phyloP scores from a whole-genome alignment of 179 eudicot species.

The Beta macrorhiza region DNA sequence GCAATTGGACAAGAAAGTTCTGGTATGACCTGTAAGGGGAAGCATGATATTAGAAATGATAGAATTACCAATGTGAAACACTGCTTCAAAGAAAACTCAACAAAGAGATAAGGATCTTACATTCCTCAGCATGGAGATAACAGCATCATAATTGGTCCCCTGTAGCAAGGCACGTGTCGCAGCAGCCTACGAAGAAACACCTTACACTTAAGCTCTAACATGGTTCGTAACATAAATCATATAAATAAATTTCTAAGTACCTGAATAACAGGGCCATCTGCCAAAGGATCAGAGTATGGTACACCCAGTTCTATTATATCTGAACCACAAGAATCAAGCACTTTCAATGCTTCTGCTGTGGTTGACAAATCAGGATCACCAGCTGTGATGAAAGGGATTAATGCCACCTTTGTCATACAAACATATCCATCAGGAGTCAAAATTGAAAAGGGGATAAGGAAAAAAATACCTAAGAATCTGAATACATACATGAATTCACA shows the following conservation, averaged over 20 bases:
- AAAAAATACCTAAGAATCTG: background rate
- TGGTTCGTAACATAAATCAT: background rate
- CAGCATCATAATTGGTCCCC: slow-evolving; percentile 74
- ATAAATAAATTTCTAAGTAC: slow-evolving; percentile 31
- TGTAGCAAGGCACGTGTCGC: slow-evolving; percentile 77
- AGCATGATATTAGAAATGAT: slow-evolving; percentile 1
- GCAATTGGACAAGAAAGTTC: slow-evolving; percentile 87
- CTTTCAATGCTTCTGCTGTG: slow-evolving; percentile 87
- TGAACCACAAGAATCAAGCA: slow-evolving; percentile 83
- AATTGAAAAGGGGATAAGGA: background rate
- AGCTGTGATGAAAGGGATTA: slow-evolving; percentile 93
- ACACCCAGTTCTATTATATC: slow-evolving; percentile 91
- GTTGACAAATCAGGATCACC: slow-evolving; percentile 95
- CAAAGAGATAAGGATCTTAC: slow-evolving; percentile 37
- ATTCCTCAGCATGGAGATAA: slow-evolving; percentile 70
- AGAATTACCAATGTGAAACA: slow-evolving; percentile 9
- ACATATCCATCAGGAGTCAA: slow-evolving; percentile 15
- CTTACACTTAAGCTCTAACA: background rate
- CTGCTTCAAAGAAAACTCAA: background rate
- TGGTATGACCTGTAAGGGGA: slow-evolving; percentile 63
- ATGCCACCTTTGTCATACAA: slow-evolving; percentile 63
- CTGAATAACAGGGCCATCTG: slow-evolving; percentile 99
- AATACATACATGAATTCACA: background rate
- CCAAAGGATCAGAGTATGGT: slow-evolving; percentile 93
- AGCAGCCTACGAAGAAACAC: slow-evolving; percentile 61